Conservation (phyloP, 257 asterid species). For the Coffea eugenioides region DNA sequence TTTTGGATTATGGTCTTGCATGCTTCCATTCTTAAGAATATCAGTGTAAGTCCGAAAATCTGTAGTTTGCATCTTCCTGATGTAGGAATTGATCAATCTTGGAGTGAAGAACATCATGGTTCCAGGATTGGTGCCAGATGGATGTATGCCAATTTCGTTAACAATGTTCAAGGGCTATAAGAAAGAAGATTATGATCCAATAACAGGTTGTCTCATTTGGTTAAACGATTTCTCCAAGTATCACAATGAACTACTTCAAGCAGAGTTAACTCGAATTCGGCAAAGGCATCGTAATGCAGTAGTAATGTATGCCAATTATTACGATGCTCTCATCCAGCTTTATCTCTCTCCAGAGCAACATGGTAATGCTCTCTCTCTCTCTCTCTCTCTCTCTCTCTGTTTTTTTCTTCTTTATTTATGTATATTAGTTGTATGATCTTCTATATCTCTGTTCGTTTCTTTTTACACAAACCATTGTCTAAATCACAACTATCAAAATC, state of each 20-base stretch:
- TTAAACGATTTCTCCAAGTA: conserved; percentile 31
- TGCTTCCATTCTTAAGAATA: too few relatives aligned
- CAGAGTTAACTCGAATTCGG: conserved; percentile 30
- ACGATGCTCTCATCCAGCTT: conserved; percentile 36
- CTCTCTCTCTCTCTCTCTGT: background rate
- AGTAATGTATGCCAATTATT: conserved; percentile 49
- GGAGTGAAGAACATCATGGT: conserved; percentile 47
- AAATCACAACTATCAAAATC: background rate
- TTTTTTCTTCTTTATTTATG: background rate
- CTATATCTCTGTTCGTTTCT: background rate
- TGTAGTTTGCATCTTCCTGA: background rate
- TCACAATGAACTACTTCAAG: conserved; percentile 43
- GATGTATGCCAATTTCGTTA: conserved; percentile 37
- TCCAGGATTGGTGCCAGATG: conserved; percentile 45
- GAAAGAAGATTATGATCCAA: conserved; percentile 31
- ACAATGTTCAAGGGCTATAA: conserved; percentile 17
- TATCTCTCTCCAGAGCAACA: conserved; percentile 18
- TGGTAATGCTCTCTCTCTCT: conserved; percentile 2
- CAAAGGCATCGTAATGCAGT: conserved; percentile 32
- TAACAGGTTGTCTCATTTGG: conserved; percentile 53
- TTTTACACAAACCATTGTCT: background rate
- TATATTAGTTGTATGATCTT: background rate
- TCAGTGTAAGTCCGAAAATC: background rate
- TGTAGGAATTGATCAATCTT: conserved; percentile 41
- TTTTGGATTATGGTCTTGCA: too few relatives aligned